Conservation (phyloP, 2,329 filamentous ascomycete species). For the Calonectria montana region DNA sequence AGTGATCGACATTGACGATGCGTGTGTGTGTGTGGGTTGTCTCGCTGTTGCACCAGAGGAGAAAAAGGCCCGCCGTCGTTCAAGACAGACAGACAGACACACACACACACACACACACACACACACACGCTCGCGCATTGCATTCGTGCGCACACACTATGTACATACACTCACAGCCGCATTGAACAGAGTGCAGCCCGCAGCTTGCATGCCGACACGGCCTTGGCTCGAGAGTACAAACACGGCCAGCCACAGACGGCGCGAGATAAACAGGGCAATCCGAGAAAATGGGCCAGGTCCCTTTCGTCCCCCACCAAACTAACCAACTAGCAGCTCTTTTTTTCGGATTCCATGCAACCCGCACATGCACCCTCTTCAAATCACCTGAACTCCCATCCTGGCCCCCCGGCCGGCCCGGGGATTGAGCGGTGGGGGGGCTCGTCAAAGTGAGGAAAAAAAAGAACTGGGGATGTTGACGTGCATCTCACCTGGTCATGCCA, state of each 20-base stretch:
- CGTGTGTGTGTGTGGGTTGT: background rate
- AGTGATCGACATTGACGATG: background rate
- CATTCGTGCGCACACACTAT: background rate
- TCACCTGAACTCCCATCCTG: background rate
- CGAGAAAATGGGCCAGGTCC: background rate
- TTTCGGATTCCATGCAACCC: conserved; percentile 3
- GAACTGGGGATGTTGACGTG: background rate
- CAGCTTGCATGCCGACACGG: background rate
- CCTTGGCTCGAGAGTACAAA: background rate
- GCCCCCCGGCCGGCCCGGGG: background rate
- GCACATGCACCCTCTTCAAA: background rate
- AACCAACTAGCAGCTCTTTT: background rate
- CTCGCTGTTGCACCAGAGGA: background rate
- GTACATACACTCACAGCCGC: background rate
- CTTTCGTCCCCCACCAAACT: background rate
- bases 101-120: background rate
- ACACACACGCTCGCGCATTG: background rate
- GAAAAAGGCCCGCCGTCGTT: background rate
- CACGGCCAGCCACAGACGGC: background rate
- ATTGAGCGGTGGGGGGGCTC: background rate
- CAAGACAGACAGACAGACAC: background rate
- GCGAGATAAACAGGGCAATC: background rate
- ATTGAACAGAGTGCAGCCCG: background rate
- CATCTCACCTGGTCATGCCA: background rate
- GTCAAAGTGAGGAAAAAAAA: background rate